Base-by-base conservation (phyloP, 1,284 basidiomycete species). In the Schizophyllum commune region DNA sequence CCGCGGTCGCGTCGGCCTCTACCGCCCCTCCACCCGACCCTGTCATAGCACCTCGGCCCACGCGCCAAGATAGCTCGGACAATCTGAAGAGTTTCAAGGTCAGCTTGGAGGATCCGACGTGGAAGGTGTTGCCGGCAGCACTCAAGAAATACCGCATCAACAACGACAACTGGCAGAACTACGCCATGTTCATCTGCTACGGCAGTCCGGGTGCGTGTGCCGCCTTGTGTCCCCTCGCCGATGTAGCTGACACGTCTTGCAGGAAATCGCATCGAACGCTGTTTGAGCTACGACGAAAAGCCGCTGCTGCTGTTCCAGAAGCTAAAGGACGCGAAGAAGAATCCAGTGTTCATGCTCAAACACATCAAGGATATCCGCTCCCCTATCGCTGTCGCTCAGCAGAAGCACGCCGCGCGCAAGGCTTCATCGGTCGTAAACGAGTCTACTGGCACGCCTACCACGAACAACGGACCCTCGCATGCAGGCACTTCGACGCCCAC, bases 131-230 rank as follows among this genome's bases (percentile, higher is more conserved):
- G 17, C 96, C 97, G 0, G 96, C 96, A 0, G 97, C 97, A 17
- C 79, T 99, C 65, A 98, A 98, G 77, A 98, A 98, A 75, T 99
- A 99, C 76, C 94, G 94, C 72, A 98, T 99, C 75, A 90, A 96
- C 71, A 96, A 96, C 71, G 97, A 99, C 68, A 96, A 95, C 73
- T 99, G 96, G 96, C 90, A 94, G 78, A 91, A 94, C 70, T 99
- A 99, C 77, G 97, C 96, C 22, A 90, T 99, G 84, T 99, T 99
- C 75, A 98, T 99, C 66, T 98, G 96, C 70, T 98, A 96, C 73
- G 96, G 94, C 15, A 88, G 90, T 63, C 83, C 93, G 58, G 92
- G 94, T 93, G 70, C 68, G 82, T 74, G 22, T 60, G 55, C 20
- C 27, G 57, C 17, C 17, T 13, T 56, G 13, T 11, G 32, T 17